Evolutionary conservation across 2,329 filamentous ascomycete species (phyloP), one percentile per base, ranked within the genome.

Genomic region (Penicillium sp.): DNA sequence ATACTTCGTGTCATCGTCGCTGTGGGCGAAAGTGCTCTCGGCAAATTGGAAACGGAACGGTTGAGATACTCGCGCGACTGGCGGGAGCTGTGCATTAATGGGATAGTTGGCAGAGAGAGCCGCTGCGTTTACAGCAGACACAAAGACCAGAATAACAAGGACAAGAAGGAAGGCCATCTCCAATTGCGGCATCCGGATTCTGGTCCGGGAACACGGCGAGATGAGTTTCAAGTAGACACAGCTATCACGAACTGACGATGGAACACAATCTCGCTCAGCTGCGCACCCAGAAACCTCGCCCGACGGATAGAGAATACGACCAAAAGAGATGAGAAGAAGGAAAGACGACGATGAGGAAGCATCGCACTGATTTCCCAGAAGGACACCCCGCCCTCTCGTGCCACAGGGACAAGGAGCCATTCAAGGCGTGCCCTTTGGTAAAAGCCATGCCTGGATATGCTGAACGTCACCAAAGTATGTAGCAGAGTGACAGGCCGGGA

Each of bases 41-140:
- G 75, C 71, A 48, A 78, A 78, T 39, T 63, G 60, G 58, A 78
- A 78, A 43, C 63, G 58, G 57, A 74, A 79, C 2, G 81, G 79
- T 63, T 87, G 69, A 36, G 82, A 83, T 55, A 89, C 79, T 60
- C 89, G 83, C 18, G 90, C 91, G 49, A 92, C 87, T 3, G 88
- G 87, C 28, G 91, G 91, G 1, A 95, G 82, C 71, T 96, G 92
- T 2, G 90, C 87, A 73, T 94, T 95, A 71, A 96, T 81, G 1
- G 91, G 91, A 63, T 92, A 93, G 43, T 78, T 78, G 45, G 79
- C 67, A 23, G 53, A 60, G 66, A 59, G 75, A 71, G 54, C 66
- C 66, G 58, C 60, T 43, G 75, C 77, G 55, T 63, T 59, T 19
- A 69, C 66, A 54, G 63, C 60, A 61, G 61, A 56, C 31, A 69